Evolutionary conservation across 441 rosid species (phyloP), one percentile per base, ranked within the genome.

Genomic region (Hypseocharis bilobata): DNA sequence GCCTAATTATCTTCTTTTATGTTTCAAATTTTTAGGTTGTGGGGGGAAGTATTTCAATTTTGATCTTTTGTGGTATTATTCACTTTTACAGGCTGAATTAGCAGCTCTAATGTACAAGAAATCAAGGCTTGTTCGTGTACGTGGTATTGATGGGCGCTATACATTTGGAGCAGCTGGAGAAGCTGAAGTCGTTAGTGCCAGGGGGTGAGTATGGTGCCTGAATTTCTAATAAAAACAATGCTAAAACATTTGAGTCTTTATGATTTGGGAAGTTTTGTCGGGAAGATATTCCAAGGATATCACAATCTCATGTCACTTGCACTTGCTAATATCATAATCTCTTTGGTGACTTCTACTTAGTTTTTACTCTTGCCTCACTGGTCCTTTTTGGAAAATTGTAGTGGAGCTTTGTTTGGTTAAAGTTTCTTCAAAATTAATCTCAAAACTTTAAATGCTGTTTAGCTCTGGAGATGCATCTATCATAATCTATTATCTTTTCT

Each of bases 171-270:
- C 70, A 63, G 55, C 74, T 74, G 96, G 92, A 65, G 98, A 92
- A 75, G 93, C 92, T 72, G 93, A 92, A 85, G 96, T 92, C 80
- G 98, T 92, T 62, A 92, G 96, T 85, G 98, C 96, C 23, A 82
- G 96, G 72, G 98, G 98, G 98, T 92, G 67, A 77, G 78, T 81
- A 60, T 38, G 2, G 60, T 23, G 42, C 19, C 36, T 23, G 57
- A 36, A 4, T 64, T 51, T 66, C 58, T 56, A 29, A 25, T 34
- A 16, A 30, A 52, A n/a, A 64, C 38, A 42, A 8, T 3, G 54
- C 62, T 36, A 54, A 32, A 47, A 1, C 45, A 3, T 19, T 6
- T 22, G 49, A 30, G 44, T 13, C 19, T 54, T 25, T 60, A 38
- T 34, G 20, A 38, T 49, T 45, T 3, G 6, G 22, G 2, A 3